phyloP scores from a whole-genome alignment of 2,329 filamentous ascomycete species.

The Talaromyces sp. region DNA sequence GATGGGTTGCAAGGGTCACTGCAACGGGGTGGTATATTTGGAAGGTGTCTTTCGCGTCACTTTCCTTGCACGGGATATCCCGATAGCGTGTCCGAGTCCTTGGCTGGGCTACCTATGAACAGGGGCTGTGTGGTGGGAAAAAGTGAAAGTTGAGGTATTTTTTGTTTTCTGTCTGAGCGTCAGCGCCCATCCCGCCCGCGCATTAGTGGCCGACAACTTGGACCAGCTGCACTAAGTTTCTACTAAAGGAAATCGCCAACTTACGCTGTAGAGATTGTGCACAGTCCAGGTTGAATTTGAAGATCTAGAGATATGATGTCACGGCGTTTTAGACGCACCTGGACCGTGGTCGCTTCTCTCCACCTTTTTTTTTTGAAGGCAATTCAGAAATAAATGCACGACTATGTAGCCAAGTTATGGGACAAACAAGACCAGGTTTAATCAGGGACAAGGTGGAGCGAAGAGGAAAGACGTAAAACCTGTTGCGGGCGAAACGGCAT shows the following conservation, averaged over 20 bases:
- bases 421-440: neutral
- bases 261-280: conserved; percentile 3
- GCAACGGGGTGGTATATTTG: neutral
- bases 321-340: conserved; percentile 1
- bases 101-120: neutral
- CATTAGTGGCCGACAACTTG: conserved; percentile 14
- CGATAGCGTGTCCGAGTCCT: neutral
- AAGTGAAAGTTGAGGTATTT: conserved; percentile 3
- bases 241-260: conserved; percentile 1
- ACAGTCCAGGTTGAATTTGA: neutral
- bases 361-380: neutral
- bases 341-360: neutral
- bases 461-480: conserved; percentile 4
- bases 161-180: conserved; percentile 1
- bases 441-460: neutral
- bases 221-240: conserved; percentile 5
- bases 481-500: neutral
- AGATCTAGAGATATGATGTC: conserved; percentile 12
- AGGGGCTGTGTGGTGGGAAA: neutral
- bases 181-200: conserved; percentile 15
- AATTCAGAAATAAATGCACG: neutral
- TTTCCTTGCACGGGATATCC: neutral
- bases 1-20: too few relatives aligned
- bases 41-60: too few relatives aligned
- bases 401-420: neutral